Evolutionary conservation across 768 basidiomycete genomes (phyloP).

Genomic region (Tylopilus subfusipes): DNA sequence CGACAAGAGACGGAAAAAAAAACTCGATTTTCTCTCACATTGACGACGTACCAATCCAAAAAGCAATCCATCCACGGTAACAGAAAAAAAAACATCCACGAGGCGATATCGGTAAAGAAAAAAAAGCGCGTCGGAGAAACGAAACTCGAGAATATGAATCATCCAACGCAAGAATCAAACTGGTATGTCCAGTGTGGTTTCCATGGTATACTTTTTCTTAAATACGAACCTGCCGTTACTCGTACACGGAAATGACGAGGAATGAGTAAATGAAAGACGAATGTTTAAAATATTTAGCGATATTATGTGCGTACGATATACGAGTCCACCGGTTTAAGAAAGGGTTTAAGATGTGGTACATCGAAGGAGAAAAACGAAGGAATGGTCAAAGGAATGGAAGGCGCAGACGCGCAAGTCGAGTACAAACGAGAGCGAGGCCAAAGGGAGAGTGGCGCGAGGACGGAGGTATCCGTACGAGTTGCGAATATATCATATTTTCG

Average conservation of each 20-base stretch:
- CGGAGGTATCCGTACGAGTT: slow-evolving; percentile 4
- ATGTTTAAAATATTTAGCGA: too few species aligned
- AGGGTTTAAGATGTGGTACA: background rate
- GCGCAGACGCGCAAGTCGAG: background rate
- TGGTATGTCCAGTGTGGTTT: background rate
- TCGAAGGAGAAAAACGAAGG: background rate
- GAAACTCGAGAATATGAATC: too few species aligned
- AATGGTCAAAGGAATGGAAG: background rate
- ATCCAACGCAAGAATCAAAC: too few species aligned
- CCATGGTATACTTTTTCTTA: background rate
- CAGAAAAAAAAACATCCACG: too few species aligned
- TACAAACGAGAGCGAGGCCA: background rate
- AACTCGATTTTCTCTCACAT: too few species aligned
- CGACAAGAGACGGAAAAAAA: too few species aligned
- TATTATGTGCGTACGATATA: background rate
- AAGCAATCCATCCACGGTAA: too few species aligned
- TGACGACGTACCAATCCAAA: too few species aligned
- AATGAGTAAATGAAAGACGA: too few species aligned
- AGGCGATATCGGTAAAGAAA: too few species aligned
- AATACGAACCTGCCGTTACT: background rate
- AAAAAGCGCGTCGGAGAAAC: too few species aligned
- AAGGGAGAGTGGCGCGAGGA: background rate
- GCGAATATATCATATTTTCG: background rate
- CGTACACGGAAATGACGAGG: background rate
- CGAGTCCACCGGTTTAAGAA: background rate